Conservation (phyloP, 805 yeast species). For the Lachancea thermotolerans region DNA sequence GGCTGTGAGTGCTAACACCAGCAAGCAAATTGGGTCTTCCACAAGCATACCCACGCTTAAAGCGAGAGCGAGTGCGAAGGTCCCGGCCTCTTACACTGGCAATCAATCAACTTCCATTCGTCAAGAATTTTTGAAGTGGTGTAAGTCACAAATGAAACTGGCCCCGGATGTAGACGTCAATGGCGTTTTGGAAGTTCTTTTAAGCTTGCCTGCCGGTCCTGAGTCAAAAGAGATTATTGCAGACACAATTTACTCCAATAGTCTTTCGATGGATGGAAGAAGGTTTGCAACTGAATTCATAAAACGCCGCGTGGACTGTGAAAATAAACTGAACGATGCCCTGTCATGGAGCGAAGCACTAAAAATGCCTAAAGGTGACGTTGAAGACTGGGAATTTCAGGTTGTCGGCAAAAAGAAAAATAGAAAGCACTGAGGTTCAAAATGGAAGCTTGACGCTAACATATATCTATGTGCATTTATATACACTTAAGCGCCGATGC, state of each 20-base stretch:
- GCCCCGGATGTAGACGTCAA: constrained; percentile 70
- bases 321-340: constrained; percentile 42
- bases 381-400: constrained; percentile 56
- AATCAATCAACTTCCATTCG: constrained; percentile 36
- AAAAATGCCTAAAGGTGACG: constrained; percentile 36
- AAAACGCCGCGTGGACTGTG: constrained; percentile 69
- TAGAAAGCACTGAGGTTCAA: constrained; percentile 31
- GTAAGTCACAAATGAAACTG: constrained; percentile 58
- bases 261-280: constrained; percentile 89
- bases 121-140: constrained; percentile 67
- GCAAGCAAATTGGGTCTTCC: constrained; percentile 25
- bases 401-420: constrained; percentile 59
- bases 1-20: constrained; percentile 21
- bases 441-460: neutral
- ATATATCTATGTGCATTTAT: too few species aligned
- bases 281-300: constrained; percentile 87
- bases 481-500: neutral
- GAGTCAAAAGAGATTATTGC: constrained; percentile 83
- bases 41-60: constrained; percentile 26
- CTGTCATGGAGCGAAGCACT: constrained; percentile 73
- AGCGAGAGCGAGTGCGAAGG: constrained; percentile 7
- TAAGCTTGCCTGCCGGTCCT: constrained; percentile 67
- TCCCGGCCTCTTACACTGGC: constrained; percentile 26
- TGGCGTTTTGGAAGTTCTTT: constrained; percentile 71
- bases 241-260: constrained; percentile 83